Evolutionary conservation across 2,329 filamentous ascomycete genomes (phyloP).

Genomic region (Sclerotinia borealis): DNA sequence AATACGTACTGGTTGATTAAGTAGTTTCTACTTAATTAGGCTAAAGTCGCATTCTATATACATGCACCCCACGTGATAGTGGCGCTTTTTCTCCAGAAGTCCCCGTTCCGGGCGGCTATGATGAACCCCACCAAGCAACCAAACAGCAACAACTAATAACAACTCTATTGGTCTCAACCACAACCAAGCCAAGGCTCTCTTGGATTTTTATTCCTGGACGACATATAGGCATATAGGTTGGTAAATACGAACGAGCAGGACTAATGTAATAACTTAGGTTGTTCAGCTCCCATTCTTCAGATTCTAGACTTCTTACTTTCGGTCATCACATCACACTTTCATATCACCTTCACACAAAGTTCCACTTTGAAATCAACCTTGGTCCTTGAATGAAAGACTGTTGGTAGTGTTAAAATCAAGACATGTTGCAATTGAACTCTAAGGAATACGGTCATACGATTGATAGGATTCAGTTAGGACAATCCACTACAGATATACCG

Average conservation of each 20-base stretch:
- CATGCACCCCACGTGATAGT: background rate
- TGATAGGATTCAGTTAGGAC: background rate
- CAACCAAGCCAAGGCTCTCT: background rate
- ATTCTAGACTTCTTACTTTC: background rate
- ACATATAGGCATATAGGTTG: too few species aligned
- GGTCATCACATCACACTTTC: background rate
- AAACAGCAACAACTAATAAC: background rate
- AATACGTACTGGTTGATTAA: too few species aligned
- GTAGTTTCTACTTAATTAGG: background rate
- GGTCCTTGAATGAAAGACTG: background rate
- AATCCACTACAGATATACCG: background rate
- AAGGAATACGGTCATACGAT: background rate
- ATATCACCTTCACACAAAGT: too few species aligned
- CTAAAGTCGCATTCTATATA: background rate
- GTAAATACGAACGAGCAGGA: background rate
- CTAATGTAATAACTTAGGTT: background rate
- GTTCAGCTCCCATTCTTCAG: too few species aligned
- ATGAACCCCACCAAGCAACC: background rate
- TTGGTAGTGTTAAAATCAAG: background rate
- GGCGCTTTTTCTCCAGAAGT: background rate
- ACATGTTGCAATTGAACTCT: background rate
- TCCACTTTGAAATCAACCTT: background rate
- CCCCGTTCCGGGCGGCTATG: background rate
- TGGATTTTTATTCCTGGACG: background rate
- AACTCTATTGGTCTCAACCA: background rate